Conservation (phyloP, 2,329 filamentous ascomycete genomes). For the Clonostachys rosea region DNA sequence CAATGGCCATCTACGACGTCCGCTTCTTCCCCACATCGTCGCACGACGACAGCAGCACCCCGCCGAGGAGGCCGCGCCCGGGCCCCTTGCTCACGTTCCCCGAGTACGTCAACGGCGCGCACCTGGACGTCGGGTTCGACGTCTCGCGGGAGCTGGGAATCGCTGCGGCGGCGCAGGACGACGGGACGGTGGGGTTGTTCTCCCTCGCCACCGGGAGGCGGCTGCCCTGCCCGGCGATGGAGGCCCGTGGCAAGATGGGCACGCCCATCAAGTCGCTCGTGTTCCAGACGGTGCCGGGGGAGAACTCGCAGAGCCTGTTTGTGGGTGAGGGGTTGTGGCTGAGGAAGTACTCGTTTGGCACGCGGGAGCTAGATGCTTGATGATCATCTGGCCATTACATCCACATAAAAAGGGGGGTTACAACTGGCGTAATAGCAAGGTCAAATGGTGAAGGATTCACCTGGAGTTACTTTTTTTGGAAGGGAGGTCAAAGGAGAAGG, state of each 20-base stretch:
- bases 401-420: no score
- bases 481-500: no score
- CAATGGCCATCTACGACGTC: conserved; percentile 52
- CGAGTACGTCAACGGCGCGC: conserved; percentile 43
- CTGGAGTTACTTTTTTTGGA: no score
- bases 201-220: conserved; percentile 38
- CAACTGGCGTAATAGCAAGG: no score
- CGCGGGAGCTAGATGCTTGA: no score
- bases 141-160: conserved; percentile 26
- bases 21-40: conserved; percentile 28
- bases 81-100: conserved; percentile 41
- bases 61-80: not conserved
- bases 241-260: conserved; percentile 1
- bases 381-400: no score
- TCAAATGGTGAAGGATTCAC: no score
- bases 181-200: conserved; percentile 42
- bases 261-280: conserved; percentile 34
- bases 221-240: conserved; percentile 15
- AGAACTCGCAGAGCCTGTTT: conserved; percentile 41
- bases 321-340: conserved; percentile 29
- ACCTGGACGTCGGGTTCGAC: conserved; percentile 39
- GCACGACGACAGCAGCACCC: not conserved
- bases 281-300: conserved; percentile 39
- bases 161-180: conserved; percentile 49
- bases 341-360: conserved; percentile 31